Evolutionary conservation across 2,329 filamentous ascomycete genomes (phyloP), one percentile per base, ranked within the genome.

Genomic region (Exophiala sp.): DNA sequence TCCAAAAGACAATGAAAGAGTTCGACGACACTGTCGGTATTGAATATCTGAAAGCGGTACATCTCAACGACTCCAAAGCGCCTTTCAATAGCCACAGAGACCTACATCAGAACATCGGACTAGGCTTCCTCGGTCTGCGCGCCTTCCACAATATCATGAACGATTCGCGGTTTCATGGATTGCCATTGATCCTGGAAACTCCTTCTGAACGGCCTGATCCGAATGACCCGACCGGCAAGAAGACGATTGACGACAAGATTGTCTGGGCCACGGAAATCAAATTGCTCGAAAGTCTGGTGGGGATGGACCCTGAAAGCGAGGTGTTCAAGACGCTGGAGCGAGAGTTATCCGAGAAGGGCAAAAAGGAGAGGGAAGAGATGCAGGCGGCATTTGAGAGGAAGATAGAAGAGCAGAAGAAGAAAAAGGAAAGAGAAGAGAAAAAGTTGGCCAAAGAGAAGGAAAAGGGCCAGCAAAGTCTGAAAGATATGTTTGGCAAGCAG

Each of bases 131-230:
- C 0, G 94, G 94, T 0, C 79, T 99, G 12, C 82, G 88, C 18
- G 88, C 91, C 2, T 99, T 99, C 71, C 89, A 96, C 73, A 89
- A 86, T 66, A 75, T 99, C 55, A 86, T 97, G 78, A 97, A 97
- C 69, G 84, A 90, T 65, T 76, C 79, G 21, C 77, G 83, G 1
- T 87, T 97, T 55, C 81, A 87, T 62, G 83, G 83, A 21, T 72
- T 96, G 65, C 94, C 94, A 3, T 90, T 99, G 83, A 85, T 99
- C 1, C 80, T 99, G 6, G 94, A 99, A 75, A 99, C 94, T n/a
- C 94, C 94, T 5, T 92, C 94, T 59, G 89, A 95, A 58, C 79
- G 79, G 35, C 82, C 83, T 42, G 84, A 81, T 47, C 44, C 62
- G 16, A 52, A 57, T 6, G 59, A 63, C 39, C 52, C 60, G 3